Evolutionary conservation across 2,329 filamentous ascomycete genomes (phyloP).

Genomic region (Fonsecaea nubica): DNA sequence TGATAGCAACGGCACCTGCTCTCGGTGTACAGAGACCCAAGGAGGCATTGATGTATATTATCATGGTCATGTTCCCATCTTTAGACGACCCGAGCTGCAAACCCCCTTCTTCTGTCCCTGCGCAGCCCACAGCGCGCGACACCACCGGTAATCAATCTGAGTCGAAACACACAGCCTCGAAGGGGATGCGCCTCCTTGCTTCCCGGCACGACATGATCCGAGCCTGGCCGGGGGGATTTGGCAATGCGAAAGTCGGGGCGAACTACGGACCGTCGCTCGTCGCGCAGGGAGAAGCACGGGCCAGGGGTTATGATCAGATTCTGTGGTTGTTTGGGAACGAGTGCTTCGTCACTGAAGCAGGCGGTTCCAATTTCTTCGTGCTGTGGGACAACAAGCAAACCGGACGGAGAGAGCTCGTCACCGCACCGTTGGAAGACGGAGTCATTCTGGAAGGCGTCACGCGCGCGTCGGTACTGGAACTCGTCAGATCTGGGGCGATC

Average conservation of each 20-base stretch:
- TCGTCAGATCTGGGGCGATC: slow-evolving; percentile 57
- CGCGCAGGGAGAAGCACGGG: slow-evolving; percentile 76
- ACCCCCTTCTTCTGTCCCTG: slow-evolving; percentile 15
- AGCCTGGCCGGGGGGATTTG: slow-evolving; percentile 92
- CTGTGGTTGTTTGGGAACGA: slow-evolving; percentile 89
- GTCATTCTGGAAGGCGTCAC: slow-evolving; percentile 90
- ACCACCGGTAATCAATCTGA: slow-evolving; percentile 22
- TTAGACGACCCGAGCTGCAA: slow-evolving; percentile 27
- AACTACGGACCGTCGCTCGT: slow-evolving; percentile 88
- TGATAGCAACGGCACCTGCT: slow-evolving; percentile 81
- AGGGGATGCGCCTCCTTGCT: slow-evolving; percentile 60
- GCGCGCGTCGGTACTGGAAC: slow-evolving; percentile 77
- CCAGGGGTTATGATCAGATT: slow-evolving; percentile 81
- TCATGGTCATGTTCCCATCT: slow-evolving; percentile 50
- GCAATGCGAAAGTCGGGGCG: slow-evolving; percentile 88
- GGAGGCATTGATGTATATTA: slow-evolving; percentile 80
- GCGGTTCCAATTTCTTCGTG: slow-evolving; percentile 90
- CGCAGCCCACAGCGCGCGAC: neutral
- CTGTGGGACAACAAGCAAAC: slow-evolving; percentile 66
- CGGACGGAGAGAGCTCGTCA: slow-evolving; percentile 73
- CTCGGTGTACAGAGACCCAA: slow-evolving; percentile 81
- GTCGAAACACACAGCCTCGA: slow-evolving; percentile 13
- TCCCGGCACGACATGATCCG: slow-evolving; percentile 81
- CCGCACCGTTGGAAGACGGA: slow-evolving; percentile 80
- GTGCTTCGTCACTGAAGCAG: slow-evolving; percentile 84